Base-by-base conservation (phyloP, 768 basidiomycete species). In the Scleroderma bovista region DNA sequence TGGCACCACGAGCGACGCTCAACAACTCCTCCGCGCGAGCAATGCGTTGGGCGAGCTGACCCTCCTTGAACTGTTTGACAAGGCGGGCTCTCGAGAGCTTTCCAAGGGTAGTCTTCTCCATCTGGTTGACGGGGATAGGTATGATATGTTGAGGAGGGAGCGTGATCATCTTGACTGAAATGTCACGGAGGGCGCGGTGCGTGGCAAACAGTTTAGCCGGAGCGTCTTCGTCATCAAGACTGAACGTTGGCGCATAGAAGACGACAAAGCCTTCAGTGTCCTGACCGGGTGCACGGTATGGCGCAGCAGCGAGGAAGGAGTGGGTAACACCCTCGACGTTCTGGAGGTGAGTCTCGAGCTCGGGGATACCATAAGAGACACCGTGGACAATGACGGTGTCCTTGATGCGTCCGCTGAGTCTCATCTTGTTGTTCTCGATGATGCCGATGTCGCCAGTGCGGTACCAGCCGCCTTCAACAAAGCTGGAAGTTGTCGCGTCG, bases 361-460 rank as follows among this genome's bases (percentile, higher is more conserved):
- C 70, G 9, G 65, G 60, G 20, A 63, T 65, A 20, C 66, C 63
- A 49, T 70, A 65, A 17, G 70, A 72, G 57, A 70, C 64, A 23
- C 71, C 70, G 44, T 72, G 71, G 50, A 72, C 69, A 43, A 70
- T 72, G 53, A 73, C 57, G 34, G 60, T 64, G 44, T 71, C 69
- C 52, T 72, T 73, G 54, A 71, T 69, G 42, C 72, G 62, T 3
- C 71, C 69, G 44, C 69, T 60, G n/a, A 74, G 56, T 34, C 61
- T 63, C 47, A 76, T 60, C 48, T 60, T 62, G 3, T 67, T 64
- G 7, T 63, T 59, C 37, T 62, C 52, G 11, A 77, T 57, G 32
- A 66, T 58, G 3, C 73, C 78, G 6, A 76, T 62, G 54, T 84
- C 82, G 1, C 82, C 81, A n/a, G 80, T 81, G 55, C 73, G 75